Conservation (phyloP, 768 basidiomycete genomes). For the Hygrocybe coccinea region DNA sequence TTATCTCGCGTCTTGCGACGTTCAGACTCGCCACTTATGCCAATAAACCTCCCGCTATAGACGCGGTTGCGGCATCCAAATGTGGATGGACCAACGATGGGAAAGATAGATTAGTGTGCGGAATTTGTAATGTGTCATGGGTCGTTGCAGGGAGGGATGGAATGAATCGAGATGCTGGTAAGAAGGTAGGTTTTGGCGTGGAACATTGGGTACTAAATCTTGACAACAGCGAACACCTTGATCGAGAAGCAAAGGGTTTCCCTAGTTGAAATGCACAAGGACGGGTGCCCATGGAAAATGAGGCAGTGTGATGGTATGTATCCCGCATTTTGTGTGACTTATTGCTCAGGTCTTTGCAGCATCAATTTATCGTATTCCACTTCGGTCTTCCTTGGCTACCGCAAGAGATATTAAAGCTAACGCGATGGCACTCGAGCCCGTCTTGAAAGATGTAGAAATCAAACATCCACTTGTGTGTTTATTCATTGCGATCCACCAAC, state of each 20-base stretch:
- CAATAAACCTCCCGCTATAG: constrained; percentile 67
- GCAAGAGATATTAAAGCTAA: constrained; percentile 54
- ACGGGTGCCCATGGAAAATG: constrained; percentile 79
- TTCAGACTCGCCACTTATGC: constrained; percentile 78
- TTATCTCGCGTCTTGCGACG: constrained; percentile 68
- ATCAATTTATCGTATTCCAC: constrained; percentile 69
- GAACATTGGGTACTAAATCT: constrained; percentile 12
- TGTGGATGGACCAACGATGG: constrained; percentile 84
- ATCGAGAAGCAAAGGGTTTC: constrained; percentile 67
- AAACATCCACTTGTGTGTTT: constrained; percentile 69
- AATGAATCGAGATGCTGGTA: constrained; percentile 75
- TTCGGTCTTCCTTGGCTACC: constrained; percentile 61
- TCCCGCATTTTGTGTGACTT: neutral
- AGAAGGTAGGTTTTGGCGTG: constrained; percentile 35
- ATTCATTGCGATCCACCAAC: neutral
- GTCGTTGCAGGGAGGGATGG: constrained; percentile 64
- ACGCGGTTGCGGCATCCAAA: constrained; percentile 75
- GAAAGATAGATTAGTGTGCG: constrained; percentile 72
- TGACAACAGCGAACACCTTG: constrained; percentile 52
- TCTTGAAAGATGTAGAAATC: constrained; percentile 51
- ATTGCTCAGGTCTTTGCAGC: constrained; percentile 29
- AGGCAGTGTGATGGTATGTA: constrained; percentile 73
- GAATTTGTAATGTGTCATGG: constrained; percentile 69
- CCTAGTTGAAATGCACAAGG: constrained; percentile 68
- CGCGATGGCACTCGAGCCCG: constrained; percentile 49